These are phyloP conservation scores for Lyophyllum decastes DNA, from an alignment of 768 basidiomycete species.

Conservation along the genomic window DNA sequence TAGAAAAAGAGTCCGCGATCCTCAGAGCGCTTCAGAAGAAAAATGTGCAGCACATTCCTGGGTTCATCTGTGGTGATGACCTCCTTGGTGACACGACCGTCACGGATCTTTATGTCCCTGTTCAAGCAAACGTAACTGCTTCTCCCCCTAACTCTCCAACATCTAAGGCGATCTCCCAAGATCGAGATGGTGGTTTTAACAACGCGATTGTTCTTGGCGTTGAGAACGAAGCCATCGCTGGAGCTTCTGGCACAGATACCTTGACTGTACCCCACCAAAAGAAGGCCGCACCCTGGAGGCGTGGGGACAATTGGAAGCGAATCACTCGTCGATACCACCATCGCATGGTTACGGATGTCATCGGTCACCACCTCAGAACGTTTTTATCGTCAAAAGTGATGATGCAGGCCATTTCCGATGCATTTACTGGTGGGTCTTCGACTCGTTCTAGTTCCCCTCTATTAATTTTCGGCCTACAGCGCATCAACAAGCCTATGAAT, in stretches of 20 bases:
- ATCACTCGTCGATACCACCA: constrained; percentile 19
- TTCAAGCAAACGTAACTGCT: too few species aligned
- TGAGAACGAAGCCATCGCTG: too few species aligned
- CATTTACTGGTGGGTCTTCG: background rate
- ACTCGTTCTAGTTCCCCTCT: background rate
- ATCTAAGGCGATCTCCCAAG: too few species aligned
- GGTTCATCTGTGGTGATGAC: constrained; percentile 30
- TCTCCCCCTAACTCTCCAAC: too few species aligned
- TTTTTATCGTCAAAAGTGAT: constrained; percentile 13
- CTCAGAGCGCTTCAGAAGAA: constrained; percentile 13
- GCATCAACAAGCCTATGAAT: background rate
- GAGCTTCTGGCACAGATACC: too few species aligned
- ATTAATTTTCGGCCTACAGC: background rate
- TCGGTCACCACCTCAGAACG: constrained; percentile 14
- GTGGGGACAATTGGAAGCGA: background rate
- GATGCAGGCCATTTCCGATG: constrained; percentile 1
- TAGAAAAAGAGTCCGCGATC: constrained; percentile 18
- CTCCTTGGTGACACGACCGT: constrained; percentile 18
- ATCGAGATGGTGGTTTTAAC: too few species aligned
- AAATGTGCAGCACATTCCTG: constrained; percentile 24
- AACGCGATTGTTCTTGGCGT: too few species aligned
- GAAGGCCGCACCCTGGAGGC: constrained; percentile 10
- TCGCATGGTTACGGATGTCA: constrained; percentile 19
- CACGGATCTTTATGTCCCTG: constrained; percentile 9
- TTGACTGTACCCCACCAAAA: too few species aligned